Evolutionary conservation across 352 stramenopile species (phyloP).

Genomic region (Phytophthora boehmeriae): DNA sequence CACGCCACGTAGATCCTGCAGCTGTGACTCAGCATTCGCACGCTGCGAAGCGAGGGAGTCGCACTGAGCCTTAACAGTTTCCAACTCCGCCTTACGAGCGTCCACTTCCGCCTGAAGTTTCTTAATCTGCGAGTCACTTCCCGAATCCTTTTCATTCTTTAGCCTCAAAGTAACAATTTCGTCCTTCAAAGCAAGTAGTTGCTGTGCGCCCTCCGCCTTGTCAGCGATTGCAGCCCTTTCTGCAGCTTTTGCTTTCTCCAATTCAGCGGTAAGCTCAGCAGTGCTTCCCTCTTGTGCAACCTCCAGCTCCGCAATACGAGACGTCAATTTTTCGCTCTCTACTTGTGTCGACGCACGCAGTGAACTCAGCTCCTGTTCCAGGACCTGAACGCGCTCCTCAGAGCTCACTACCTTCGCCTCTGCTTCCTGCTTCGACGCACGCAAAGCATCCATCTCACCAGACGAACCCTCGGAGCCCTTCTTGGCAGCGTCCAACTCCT

Average conservation of each 20-base stretch:
- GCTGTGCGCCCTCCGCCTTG: conserved; percentile 41
- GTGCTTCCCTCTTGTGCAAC: conserved; percentile 26
- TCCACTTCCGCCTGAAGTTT: conserved; percentile 45
- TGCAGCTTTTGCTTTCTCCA: conserved; percentile 38
- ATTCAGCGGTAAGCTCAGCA: conserved; percentile 28
- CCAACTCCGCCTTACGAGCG: conserved; percentile 34
- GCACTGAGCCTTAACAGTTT: conserved; percentile 39
- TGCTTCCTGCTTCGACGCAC: conserved; percentile 19
- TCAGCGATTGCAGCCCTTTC: conserved; percentile 33
- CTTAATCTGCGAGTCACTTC: conserved; percentile 37
- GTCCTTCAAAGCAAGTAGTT: conserved; percentile 57
- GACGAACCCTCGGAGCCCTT: conserved; percentile 10
- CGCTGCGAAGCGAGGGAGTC: conserved; percentile 39
- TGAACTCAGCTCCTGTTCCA: conserved; percentile 10
- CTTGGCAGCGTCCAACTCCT: conserved; percentile 34
- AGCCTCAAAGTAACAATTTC: conserved; percentile 54
- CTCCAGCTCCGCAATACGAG: conserved; percentile 38
- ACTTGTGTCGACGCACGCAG: conserved; percentile 27
- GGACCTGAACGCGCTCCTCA: background rate
- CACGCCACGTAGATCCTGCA: conserved; percentile 48
- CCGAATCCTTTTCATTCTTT: conserved; percentile 39
- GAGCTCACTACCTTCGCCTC: background rate
- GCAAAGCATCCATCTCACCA: conserved; percentile 23
- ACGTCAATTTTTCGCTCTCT: conserved; percentile 34
- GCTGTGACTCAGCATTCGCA: conserved; percentile 35